Conservation (phyloP, 192 early-diverging fungal species). For the Rhizophagus clarus region DNA sequence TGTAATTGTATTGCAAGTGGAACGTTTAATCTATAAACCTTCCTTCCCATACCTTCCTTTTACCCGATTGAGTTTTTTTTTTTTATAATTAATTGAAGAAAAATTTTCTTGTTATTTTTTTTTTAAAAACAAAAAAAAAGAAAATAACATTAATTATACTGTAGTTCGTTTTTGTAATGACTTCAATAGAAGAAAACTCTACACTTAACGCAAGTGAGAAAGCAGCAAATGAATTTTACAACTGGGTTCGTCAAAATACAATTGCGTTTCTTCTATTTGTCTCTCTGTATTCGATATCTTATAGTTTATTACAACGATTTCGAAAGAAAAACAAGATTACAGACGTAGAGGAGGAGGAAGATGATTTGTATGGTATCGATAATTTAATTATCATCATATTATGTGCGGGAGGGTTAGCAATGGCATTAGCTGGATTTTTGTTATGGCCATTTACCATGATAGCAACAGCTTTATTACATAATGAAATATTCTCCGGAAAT, state of each 20-base stretch:
- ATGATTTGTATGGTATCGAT: constrained; percentile 24
- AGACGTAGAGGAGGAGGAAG: constrained; percentile 22
- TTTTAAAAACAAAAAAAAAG: not conserved
- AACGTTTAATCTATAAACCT: not conserved
- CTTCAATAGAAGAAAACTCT: not conserved
- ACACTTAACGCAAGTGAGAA: not conserved
- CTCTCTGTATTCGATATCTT: constrained; percentile 21
- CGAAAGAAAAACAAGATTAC: not conserved
- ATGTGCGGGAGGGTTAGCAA: constrained; percentile 32
- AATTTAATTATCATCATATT: constrained; percentile 23
- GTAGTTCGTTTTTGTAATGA: not conserved
- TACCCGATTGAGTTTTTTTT: not conserved
- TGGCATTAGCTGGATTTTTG: constrained; percentile 30
- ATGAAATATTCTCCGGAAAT: constrained; percentile 2
- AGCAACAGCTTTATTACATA: constrained; percentile 23
- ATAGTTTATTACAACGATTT: constrained; percentile 21
- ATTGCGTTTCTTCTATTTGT: constrained; percentile 29
- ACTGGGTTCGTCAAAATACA: constrained; percentile 23
- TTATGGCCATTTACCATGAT: constrained; percentile 28
- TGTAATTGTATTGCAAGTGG: not conserved
- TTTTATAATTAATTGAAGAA: not conserved
- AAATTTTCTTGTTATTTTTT: not conserved
- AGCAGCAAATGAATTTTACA: constrained; percentile 19
- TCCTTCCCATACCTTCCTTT: not conserved
- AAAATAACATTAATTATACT: not conserved